phyloP scores from a whole-genome alignment of 176 grass and related monocot species.

The Olyra latifolia region DNA sequence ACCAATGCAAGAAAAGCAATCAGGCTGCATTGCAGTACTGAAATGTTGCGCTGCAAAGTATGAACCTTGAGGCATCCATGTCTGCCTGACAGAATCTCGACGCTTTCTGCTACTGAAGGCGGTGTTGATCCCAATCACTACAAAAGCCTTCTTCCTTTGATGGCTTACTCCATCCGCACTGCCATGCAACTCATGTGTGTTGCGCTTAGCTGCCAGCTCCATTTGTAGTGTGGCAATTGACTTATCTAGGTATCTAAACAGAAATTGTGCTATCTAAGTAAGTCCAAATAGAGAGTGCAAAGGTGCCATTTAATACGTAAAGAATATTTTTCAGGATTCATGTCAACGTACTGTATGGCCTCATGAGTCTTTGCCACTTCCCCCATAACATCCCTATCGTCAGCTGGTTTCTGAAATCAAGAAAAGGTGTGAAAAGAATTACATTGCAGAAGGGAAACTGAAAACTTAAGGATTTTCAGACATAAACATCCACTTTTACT shows the following conservation, averaged over 20 bases:
- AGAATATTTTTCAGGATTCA: conserved; percentile 15
- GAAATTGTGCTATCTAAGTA: conserved; percentile 15
- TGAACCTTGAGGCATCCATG: conserved; percentile 97
- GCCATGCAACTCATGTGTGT: conserved; percentile 51
- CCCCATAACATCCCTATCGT: conserved; percentile 64
- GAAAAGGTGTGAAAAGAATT: conserved; percentile 10
- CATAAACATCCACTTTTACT: not conserved
- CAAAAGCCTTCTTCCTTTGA: conserved; percentile 69
- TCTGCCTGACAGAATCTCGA: conserved; percentile 87
- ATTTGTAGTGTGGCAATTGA: conserved; percentile 88
- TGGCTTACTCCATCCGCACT: conserved; percentile 19
- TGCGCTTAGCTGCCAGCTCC: conserved; percentile 86
- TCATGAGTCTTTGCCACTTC: conserved; percentile 74
- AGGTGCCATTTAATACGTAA: not conserved
- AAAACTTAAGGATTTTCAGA: not conserved
- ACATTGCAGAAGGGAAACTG: not conserved
- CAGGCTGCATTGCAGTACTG: not conserved
- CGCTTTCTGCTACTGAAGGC: conserved; percentile 95
- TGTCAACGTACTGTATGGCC: conserved; percentile 72
- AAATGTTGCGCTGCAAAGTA: not conserved
- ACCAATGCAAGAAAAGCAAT: not conserved
- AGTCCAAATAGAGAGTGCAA: not conserved
- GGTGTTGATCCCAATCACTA: conserved; percentile 88
- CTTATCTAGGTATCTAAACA: conserved; percentile 68
- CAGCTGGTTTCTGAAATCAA: conserved; percentile 69